These are phyloP conservation scores for Aspergillus hancockii DNA, from an alignment of 495 filamentous ascomycete species.

Conservation along the genomic window DNA sequence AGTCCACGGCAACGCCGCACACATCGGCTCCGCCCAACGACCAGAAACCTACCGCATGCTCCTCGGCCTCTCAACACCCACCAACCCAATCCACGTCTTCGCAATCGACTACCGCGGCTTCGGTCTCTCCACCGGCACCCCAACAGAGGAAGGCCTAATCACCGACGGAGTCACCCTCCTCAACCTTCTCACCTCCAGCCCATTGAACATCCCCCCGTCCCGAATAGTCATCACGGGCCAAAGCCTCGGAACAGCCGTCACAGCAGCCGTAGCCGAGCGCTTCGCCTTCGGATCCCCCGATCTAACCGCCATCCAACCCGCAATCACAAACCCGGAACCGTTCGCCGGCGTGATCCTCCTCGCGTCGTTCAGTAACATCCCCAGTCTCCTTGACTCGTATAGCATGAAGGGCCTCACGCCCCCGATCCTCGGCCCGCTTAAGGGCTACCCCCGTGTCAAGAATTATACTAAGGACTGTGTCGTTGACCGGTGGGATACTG, in stretches of 20 bases:
- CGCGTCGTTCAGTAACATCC: slow-evolving; percentile 74
- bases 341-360: slow-evolving; percentile 78
- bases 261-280: slow-evolving; percentile 67
- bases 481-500: slow-evolving; percentile 58
- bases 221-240: slow-evolving; percentile 85
- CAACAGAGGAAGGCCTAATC: slow-evolving; percentile 80
- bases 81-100: slow-evolving; percentile 62
- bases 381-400: slow-evolving; percentile 70
- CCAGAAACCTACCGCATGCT: slow-evolving; percentile 44
- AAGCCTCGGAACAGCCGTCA: slow-evolving; percentile 85
- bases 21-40: slow-evolving; percentile 46
- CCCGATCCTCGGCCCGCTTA: slow-evolving; percentile 76
- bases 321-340: slow-evolving; percentile 41
- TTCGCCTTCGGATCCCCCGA: slow-evolving; percentile 54
- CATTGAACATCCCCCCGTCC: slow-evolving; percentile 57
- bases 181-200: slow-evolving; percentile 53
- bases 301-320: slow-evolving; percentile 35
- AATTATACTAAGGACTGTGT: slow-evolving; percentile 49
- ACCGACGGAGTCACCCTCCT: slow-evolving; percentile 73
- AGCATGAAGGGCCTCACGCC: slow-evolving; percentile 75
- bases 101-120: slow-evolving; percentile 90
- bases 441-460: slow-evolving; percentile 53
- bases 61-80: slow-evolving; percentile 45
- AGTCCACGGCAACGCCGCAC: slow-evolving; percentile 51
- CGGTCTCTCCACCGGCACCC: slow-evolving; percentile 75